phyloP scores from a whole-genome alignment of 768 basidiomycete species.

The Russula abietina region DNA sequence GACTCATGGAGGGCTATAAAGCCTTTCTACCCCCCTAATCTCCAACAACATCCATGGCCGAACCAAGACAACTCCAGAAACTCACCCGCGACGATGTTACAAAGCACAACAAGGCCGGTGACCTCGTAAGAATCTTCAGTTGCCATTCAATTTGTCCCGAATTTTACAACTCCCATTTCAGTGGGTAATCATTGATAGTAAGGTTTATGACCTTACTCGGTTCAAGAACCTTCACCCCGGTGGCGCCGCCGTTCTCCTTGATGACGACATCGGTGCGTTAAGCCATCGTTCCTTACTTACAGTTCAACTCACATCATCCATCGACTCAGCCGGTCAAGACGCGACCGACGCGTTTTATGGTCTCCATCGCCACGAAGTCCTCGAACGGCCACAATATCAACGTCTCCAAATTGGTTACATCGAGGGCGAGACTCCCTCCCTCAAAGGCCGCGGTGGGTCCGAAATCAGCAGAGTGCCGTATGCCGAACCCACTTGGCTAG shows the following conservation, averaged over 20 bases:
- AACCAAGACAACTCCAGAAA: constrained; percentile 36
- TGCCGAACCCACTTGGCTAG: constrained; percentile 82
- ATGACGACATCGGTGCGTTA: constrained; percentile 60
- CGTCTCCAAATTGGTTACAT: constrained; percentile 73
- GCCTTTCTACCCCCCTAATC: not conserved
- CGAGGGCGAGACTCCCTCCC: constrained; percentile 51
- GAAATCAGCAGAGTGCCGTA: constrained; percentile 74
- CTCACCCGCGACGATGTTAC: constrained; percentile 67
- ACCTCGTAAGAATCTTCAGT: constrained; percentile 48
- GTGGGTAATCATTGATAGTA: constrained; percentile 83
- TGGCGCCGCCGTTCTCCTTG: constrained; percentile 70
- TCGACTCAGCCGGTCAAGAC: constrained; percentile 65
- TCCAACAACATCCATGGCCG: constrained; percentile 21
- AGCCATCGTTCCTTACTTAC: not conserved
- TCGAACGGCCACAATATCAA: constrained; percentile 65
- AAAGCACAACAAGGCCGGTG: constrained; percentile 73
- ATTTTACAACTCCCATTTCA: constrained; percentile 27
- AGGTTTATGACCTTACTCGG: constrained; percentile 76
- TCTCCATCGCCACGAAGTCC: constrained; percentile 81
- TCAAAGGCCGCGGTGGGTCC: constrained; percentile 47
- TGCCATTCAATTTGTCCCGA: too few species aligned
- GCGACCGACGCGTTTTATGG: constrained; percentile 85
- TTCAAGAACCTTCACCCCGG: constrained; percentile 84
- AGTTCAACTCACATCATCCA: not conserved
- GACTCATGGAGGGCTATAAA: constrained; percentile 7